Evolutionary conservation across 2,329 filamentous ascomycete genomes (phyloP), one percentile per base, ranked within the genome.

Genomic region (Raffaelea arxii): DNA sequence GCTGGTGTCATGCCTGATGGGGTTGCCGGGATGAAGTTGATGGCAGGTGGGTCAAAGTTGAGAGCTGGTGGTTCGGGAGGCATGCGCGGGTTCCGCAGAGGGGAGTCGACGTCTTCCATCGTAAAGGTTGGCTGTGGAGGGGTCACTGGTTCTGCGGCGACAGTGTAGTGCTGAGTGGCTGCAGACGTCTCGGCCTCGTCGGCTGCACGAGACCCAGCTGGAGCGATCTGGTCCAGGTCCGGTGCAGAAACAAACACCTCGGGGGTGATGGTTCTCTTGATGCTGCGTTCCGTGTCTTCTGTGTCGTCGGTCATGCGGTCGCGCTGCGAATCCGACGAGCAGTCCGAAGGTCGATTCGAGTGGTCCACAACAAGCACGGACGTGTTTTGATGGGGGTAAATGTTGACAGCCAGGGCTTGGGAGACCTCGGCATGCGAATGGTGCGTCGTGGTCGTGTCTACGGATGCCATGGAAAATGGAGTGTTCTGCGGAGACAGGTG

Each of bases 371-470:
- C 70, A 37, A 81, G 59, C 11, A 83, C 63, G 4, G 79, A 83
- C 41, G 72, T 79, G 53, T 82, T 82, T 54, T 82, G 77, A 52
- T 83, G 79, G 19, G 75, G 71, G 53, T 74, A 80, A 54, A 83
- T 77, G 50, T 70, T 78, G 46, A 83, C 70, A 35, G 75, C 77
- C 57, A 75, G 63, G 27, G 79, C 79, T 62, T 83, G 78, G 1
- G 78, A 78, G 36, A 83, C 72, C 53, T 80, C 78, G 4, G 70
- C 69, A 39, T 70, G 68, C 3, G 75, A 79, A n/a, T 54, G 52
- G 32, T 54, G 51, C 3, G 55, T 52, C 1, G 78, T 80, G 32
- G 67, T 74, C n/a, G 77, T 79, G 46, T 81, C 78, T 41, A 81
- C 69, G 0, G 79, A 83, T 1, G 68, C 66, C 48, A 77, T 65